Evolutionary conservation across 148 eudicot genomes (phyloP), one percentile per base, ranked within the genome.

Genomic region (Cornus florida): DNA sequence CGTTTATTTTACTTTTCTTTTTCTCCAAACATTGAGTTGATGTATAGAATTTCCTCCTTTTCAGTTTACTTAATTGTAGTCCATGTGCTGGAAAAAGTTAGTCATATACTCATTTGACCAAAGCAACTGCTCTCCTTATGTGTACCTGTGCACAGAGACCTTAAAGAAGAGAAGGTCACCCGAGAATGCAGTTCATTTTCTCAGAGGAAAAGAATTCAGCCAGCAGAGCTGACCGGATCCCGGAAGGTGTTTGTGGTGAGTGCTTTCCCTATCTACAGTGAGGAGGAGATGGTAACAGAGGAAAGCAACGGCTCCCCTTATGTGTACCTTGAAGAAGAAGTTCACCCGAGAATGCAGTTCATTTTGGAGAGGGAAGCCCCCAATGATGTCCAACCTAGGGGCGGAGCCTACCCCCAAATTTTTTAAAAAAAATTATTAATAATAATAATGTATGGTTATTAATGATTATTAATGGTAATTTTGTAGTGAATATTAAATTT

Each of bases 211-310:
- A 89, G 98, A 86, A 88, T 83, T 32, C 92, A 84, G 38, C 94
- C 98, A 67, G 87, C 89, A 46, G 94, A 94, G 82, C 89, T 97
- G 19, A 78, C 89, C 0, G 99, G 98, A 5, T 87, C 94, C 23
- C 94, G 98, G 98, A 97, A 97, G 76, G 99, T 97, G 69, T 94
- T 96, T 74, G 99, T 93, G 88, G 83, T 94, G 83, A 97, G 99
- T 66, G 95, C 98, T 72, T 91, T 93, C n/a, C 99, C 99, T 8
- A 89, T 97, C 74, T 91, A 88, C 35, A 88, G 89, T 2, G n/a
- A n/a, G n/a, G 98, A 94, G 62, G 96, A 92, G 19, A 68, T 24
- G 12, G 28, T 68, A 48, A 33, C 71, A n/a, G 91, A 89, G 69
- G 91, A 84, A 85, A 82, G 57, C 77, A 82, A 76, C 11, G 79